These are phyloP conservation scores for Testicularia cyperi DNA, from an alignment of 1,284 basidiomycete genomes.

Conservation along the genomic window DNA sequence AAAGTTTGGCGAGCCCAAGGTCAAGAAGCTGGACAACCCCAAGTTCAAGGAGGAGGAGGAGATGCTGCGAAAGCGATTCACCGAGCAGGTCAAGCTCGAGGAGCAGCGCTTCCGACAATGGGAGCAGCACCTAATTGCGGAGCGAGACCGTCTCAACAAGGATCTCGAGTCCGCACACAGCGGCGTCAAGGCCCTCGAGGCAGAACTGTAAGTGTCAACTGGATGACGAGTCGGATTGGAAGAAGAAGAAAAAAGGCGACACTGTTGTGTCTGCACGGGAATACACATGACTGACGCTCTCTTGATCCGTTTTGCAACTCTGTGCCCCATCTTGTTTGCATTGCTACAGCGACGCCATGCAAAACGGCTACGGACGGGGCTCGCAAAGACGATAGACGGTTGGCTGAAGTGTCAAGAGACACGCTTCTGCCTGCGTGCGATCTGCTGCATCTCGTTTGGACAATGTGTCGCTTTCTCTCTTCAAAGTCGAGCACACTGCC, in stretches of 20 bases:
- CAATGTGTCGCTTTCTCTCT: too few species aligned
- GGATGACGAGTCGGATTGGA: too few species aligned
- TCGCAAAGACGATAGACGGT: conserved; percentile 34
- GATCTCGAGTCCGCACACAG: conserved; percentile 57
- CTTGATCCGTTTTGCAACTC: too few species aligned
- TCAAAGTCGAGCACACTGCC: too few species aligned
- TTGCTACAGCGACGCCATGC: conserved; percentile 26
- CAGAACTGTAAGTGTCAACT: conserved; percentile 38
- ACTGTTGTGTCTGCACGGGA: too few species aligned
- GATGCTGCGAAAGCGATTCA: conserved; percentile 90
- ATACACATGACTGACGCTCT: too few species aligned
- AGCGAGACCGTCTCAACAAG: conserved; percentile 59
- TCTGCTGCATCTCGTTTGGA: too few species aligned
- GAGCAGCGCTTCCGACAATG: conserved; percentile 97
- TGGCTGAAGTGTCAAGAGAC: too few species aligned
- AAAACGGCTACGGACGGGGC: conserved; percentile 44
- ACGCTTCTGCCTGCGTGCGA: too few species aligned
- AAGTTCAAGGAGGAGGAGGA: conserved; percentile 99
- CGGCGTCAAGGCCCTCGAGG: conserved; percentile 58
- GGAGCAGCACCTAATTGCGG: conserved; percentile 85
- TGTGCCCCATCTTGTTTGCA: not conserved
- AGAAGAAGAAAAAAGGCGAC: too few species aligned
- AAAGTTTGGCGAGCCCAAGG: conserved; percentile 97
- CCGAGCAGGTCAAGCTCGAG: conserved; percentile 99
- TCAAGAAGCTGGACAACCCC: conserved; percentile 98